Conservation (phyloP, 495 filamentous ascomycete genomes). For the Neurospora sp. region DNA sequence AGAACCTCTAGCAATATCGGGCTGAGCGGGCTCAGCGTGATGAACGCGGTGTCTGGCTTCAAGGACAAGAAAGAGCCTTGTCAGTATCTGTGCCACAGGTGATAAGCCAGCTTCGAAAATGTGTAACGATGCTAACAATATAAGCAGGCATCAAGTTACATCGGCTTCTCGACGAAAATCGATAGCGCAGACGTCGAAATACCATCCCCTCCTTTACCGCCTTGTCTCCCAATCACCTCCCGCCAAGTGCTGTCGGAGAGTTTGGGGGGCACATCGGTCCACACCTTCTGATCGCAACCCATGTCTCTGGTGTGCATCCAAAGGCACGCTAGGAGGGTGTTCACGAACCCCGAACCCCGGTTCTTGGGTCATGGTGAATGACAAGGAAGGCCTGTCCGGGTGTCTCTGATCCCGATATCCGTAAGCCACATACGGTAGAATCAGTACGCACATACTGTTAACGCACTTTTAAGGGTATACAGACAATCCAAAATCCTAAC, state of each 20-base stretch:
- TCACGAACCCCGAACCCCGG: slow-evolving; percentile 5
- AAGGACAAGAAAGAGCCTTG: not conserved
- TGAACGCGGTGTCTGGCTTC: not conserved
- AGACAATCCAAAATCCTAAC: no score
- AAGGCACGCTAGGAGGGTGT: slow-evolving; percentile 9
- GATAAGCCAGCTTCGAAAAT: not conserved
- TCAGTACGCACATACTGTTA: no score
- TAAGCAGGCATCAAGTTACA: not conserved
- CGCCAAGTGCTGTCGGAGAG: slow-evolving; percentile 2
- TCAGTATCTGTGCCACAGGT: not conserved
- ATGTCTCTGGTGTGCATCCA: slow-evolving; percentile 2
- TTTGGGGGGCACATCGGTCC: not conserved
- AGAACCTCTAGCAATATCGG: not conserved
- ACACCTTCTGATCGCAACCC: slow-evolving; percentile 5
- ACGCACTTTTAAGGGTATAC: no score
- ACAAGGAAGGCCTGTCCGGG: slow-evolving; percentile 29
- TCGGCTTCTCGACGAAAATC: not conserved
- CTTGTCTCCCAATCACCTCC: slow-evolving; percentile 5
- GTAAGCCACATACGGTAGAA: no score
- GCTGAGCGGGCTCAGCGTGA: not conserved
- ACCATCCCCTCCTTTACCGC: not conserved
- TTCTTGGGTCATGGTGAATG: slow-evolving; percentile 12
- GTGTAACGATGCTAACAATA: not conserved
- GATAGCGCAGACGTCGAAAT: not conserved
- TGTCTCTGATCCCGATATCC: slow-evolving; percentile 26